These are phyloP conservation scores for Leishmania gerbilli DNA, from an alignment of 208 protist genomes.

Conservation along the genomic window DNA sequence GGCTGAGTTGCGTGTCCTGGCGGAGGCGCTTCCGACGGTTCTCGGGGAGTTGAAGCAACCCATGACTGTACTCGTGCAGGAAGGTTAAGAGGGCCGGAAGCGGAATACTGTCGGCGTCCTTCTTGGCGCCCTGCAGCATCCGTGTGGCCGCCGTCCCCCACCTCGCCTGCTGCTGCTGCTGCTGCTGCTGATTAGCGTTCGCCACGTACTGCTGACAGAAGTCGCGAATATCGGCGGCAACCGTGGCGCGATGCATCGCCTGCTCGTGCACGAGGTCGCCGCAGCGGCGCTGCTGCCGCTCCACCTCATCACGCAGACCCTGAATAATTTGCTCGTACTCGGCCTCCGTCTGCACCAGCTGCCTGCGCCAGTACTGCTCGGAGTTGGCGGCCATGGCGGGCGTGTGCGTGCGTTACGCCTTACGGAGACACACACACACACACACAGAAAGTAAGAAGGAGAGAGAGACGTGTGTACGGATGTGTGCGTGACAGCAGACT, in stretches of 20 bases:
- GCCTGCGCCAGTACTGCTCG: slow-evolving; percentile 66
- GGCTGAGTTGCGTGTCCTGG: slow-evolving; percentile 10
- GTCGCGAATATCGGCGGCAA: slow-evolving; percentile 63
- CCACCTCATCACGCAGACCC: slow-evolving; percentile 69
- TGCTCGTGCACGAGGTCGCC: slow-evolving; percentile 69
- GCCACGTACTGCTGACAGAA: slow-evolving; percentile 67
- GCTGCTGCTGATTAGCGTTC: slow-evolving; percentile 7
- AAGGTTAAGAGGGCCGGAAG: slow-evolving; percentile 53
- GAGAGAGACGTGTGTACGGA: not conserved
- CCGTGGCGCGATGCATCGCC: slow-evolving; percentile 63
- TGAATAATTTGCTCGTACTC: slow-evolving; percentile 68
- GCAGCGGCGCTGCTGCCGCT: slow-evolving; percentile 62
- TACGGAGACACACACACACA: not conserved
- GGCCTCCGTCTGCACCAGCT: slow-evolving; percentile 36
- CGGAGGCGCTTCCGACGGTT: slow-evolving; percentile 68
- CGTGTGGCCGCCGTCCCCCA: not conserved
- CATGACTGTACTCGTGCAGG: slow-evolving; percentile 81
- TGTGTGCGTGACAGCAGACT: slow-evolving; percentile 1
- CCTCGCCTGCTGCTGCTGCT: slow-evolving; percentile 12
- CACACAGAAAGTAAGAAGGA: not conserved
- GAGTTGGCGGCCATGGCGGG: slow-evolving; percentile 21
- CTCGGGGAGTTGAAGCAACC: slow-evolving; percentile 58
- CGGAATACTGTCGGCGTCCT: slow-evolving; percentile 41
- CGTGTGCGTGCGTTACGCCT: not conserved
- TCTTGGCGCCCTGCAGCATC: slow-evolving; percentile 3